These are phyloP conservation scores for Fusarium annulatum DNA, from an alignment of 2,329 filamentous ascomycete species.

Conservation along the genomic window DNA sequence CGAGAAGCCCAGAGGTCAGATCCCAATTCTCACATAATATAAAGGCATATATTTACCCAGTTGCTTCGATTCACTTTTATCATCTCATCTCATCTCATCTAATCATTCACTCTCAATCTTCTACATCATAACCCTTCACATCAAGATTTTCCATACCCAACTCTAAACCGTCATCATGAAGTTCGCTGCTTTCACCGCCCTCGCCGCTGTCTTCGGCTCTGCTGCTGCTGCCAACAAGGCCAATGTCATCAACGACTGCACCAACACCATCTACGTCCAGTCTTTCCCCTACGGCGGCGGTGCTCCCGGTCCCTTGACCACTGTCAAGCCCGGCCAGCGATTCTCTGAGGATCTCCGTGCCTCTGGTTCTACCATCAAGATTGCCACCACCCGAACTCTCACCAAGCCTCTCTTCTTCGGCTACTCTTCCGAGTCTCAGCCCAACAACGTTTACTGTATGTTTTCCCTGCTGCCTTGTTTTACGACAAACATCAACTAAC, in stretches of 20 bases:
- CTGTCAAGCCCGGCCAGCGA: conserved; percentile 47
- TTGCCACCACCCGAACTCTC: conserved; percentile 53
- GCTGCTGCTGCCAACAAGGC: conserved; percentile 50
- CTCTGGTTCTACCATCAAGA: conserved; percentile 56
- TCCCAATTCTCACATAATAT: conserved; percentile 1
- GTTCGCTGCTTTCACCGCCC: conserved; percentile 39
- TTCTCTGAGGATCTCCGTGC: conserved; percentile 51
- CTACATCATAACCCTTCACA: background rate
- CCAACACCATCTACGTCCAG: conserved; percentile 50
- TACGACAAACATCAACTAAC: conserved; percentile 3
- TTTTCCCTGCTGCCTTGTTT: background rate
- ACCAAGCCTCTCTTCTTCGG: conserved; percentile 54
- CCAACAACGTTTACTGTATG: conserved; percentile 55
- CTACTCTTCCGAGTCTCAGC: conserved; percentile 53
- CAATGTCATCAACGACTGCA: conserved; percentile 52
- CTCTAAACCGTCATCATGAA: conserved; percentile 45
- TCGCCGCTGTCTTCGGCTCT: conserved; percentile 48
- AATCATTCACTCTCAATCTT: background rate
- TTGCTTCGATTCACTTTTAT: background rate
- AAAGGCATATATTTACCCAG: conserved; percentile 9
- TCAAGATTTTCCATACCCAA: background rate
- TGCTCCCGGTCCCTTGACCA: conserved; percentile 47
- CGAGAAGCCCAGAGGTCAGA: background rate
- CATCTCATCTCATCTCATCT: background rate
- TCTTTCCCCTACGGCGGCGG: conserved; percentile 50